Evolutionary conservation across 2,329 filamentous ascomycete genomes (phyloP), one percentile per base, ranked within the genome.

Genomic region (Rachicladosporium sp.): DNA sequence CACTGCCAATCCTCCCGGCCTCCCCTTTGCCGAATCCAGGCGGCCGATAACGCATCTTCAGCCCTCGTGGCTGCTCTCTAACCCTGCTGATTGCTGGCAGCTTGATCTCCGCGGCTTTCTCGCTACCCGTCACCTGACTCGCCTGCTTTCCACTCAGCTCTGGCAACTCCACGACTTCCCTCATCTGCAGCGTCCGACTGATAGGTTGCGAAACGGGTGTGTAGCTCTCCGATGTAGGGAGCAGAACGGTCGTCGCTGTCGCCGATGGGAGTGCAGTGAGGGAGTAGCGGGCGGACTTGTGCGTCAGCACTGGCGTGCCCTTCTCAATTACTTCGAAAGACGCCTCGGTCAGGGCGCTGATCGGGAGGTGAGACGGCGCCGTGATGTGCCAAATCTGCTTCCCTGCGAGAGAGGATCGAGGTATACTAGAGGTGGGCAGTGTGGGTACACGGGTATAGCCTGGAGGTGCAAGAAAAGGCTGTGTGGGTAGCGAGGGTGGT

Each of bases 341-440:
- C 44, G 85, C 64, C 46, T 78, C 70, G 53, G 77, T 73, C 35
- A 87, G 63, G 1, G 80, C 68, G 8, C 73, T 75, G 41, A 87
- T 70, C n/a, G 81, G 76, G 2, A 86, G 64, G 8, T 74, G 75
- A 4, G 76, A 72, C 2, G 82, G 82, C 3, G 80, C 78, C 7
- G 79, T 83, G 50, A 88, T 84, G 57, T 86, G 83, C 82, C 82
- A 88, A 43, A 87, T 67, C 56, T 87, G 78, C 64, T 85, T 86
- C 46, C 78, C 79, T 41, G 76, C 64, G 6, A 80, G 56, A 49
- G 74, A 73, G 40, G 70, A 69, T 42, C 80, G 60, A 13, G 71
- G 63, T 6, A 52, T 38, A 5, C 52, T 41, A 31, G 52, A 54
- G 6, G 55, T 59, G 6, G 51, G 45, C 5, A 56, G 47, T 27